Conservation (phyloP, 2,329 filamentous ascomycete genomes). For the Ophiostoma ulmi region DNA sequence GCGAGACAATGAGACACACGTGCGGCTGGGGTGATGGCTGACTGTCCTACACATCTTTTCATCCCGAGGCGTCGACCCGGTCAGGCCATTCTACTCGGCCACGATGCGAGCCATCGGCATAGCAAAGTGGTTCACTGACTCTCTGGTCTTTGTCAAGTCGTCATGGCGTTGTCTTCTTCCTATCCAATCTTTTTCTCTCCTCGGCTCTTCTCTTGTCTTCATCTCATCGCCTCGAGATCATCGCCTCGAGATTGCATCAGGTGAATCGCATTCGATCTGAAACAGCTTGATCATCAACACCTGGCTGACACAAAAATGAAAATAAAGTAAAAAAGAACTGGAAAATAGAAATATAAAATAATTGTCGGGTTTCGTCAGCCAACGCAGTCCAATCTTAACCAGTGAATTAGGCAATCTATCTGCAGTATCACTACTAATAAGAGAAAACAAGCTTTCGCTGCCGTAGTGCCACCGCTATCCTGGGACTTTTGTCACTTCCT, state of each 20-base stretch:
- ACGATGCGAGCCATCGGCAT: not conserved
- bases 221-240: not conserved
- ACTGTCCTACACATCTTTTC: not conserved
- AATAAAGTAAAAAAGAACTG: not conserved
- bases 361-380: too few species aligned
- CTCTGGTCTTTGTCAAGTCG: too few species aligned
- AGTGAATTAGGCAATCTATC: not conserved
- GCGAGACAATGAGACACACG: too few species aligned
- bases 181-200: not conserved
- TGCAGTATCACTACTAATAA: not conserved
- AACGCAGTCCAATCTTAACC: not conserved
- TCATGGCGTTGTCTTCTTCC: too few species aligned
- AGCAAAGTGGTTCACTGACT: not conserved
- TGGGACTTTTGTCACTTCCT: not conserved
- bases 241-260: not conserved
- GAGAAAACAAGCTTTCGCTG: conserved; percentile 6
- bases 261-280: not conserved
- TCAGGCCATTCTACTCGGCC: not conserved
- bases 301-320: too few species aligned
- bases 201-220: not conserved
- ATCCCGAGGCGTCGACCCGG: not conserved
- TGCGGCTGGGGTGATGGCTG: not conserved
- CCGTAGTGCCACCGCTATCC: not conserved
- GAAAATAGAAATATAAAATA: not conserved
- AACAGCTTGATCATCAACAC: not conserved